Base-by-base conservation (phyloP, 148 eudicot species). In the Chenopodium quinoa region DNA sequence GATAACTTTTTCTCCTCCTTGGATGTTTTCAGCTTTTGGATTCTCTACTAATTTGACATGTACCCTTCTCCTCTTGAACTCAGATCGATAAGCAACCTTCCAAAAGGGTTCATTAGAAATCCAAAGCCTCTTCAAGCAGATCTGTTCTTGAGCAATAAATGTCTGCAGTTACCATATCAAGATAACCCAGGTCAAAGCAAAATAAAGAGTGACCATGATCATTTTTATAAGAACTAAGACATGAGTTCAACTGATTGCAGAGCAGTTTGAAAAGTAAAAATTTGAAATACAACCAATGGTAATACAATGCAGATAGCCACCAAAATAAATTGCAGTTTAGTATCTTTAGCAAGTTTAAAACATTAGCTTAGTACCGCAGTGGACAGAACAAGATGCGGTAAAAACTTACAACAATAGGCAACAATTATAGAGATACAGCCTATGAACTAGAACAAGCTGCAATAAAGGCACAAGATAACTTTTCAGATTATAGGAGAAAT, bases 81-180 rank as follows among this genome's bases (percentile, higher is more conserved):
- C 89, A 10, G 91, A 85, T 13, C 97, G 91, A 79, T 96, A 93
- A 14, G 91, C 84, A 54, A 90, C 89, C 14, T 86, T 85, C 99
- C 98, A 96, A 47, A 52, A 79, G 7, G 98, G 99, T 50, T 85
- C 88, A 46, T 80, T 88, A 68, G 91, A 75, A 34, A 95, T 75
- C 97, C 97, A 93, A 7, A 95, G 87, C 84, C 97, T 90, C 83
- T 85, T 93, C 69, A 93, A 85, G 87, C 95, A 91, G 20, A 84
- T 82, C 81, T 93, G 98, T 84, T 96, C 99, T 89, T 96, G 99
- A 14, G 99, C 99, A 81, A 96, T 92, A 76, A 96, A 96, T 19
- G 87, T 85, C 99, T 95, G 93, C 87, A 86, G 66, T 62, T 78
- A 80, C 54, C 29, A 79, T 46, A 71, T 22, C 32, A 31, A 66